Base-by-base conservation (phyloP, 1,139 yeast genomes). In the Scheffersomyces segobiensis region DNA sequence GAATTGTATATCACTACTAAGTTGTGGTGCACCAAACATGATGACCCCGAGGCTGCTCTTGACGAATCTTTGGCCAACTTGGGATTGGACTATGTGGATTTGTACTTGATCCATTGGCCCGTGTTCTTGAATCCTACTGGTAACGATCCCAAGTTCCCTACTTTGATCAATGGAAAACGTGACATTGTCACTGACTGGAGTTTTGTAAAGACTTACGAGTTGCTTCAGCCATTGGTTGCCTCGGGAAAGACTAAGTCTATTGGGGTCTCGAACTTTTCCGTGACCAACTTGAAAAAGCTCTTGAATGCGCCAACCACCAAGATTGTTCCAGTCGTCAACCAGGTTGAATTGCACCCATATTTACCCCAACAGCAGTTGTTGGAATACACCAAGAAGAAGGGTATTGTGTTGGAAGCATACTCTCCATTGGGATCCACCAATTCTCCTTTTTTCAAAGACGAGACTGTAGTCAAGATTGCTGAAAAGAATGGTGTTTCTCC, bases 51-150 rank as follows among this genome's bases (percentile, higher is more conserved):
- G 54, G 77, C 71, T 52, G 89, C 88, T 14, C 74, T 91, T 56
- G 82, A 87, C 55, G 74, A 72, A 56, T 87, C 93, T 2, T 79
- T 92, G 65, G 69, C 81, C 63, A 85, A 86, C 67, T 78, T 91
- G 63, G 87, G 88, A 2, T 75, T 90, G 63, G 95, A 89, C 53
- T 92, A 91, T 66, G 87, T 92, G 59, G 97, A 92, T 70, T 78
- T 92, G 64, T 87, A 87, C 70, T 80, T 92, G 68, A 83, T 90
- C 67, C 97, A 92, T 74, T 91, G 96, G 96, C 97, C 97, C 3
- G 80, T 85, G 56, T 24, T 20, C 26, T 48, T 48, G 50, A 48
- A 48, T 24, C 50, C 50, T 5, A 48, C 19, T 51, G 57, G 62
- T 1, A 65, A 63, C 2, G 58, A 55, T 52, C 67, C 63, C 18